These are phyloP conservation scores for Wickerhamiella alocasiicola DNA, from an alignment of 805 yeast genomes.

Conservation along the genomic window DNA sequence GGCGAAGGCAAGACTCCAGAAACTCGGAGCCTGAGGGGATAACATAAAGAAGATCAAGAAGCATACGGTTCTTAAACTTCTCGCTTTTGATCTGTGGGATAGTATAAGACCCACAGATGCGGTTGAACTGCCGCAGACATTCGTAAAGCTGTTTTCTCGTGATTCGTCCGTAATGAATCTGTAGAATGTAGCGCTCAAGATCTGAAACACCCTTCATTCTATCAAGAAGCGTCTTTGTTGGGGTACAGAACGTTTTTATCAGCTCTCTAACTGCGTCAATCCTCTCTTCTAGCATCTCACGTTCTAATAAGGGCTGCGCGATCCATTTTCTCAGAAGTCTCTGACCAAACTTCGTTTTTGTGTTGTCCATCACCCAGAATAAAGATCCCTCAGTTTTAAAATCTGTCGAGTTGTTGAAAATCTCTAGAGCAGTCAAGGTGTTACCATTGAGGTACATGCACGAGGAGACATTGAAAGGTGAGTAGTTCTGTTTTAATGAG, in stretches of 20 bases:
- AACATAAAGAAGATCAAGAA: slow-evolving; percentile 31
- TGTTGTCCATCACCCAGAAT: slow-evolving; percentile 68
- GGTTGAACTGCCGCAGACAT: slow-evolving; percentile 37
- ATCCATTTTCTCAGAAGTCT: slow-evolving; percentile 63
- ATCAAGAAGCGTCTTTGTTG: slow-evolving; percentile 23
- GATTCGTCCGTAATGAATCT: slow-evolving; percentile 47
- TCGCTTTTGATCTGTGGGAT: slow-evolving; percentile 17
- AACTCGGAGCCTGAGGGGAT: slow-evolving; percentile 29
- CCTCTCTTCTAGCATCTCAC: slow-evolving; percentile 45
- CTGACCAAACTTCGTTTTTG: slow-evolving; percentile 65
- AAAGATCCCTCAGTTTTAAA: slow-evolving; percentile 51
- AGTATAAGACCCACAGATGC: slow-evolving; percentile 22
- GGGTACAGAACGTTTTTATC: slow-evolving; percentile 14
- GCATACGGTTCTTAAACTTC: slow-evolving; percentile 27
- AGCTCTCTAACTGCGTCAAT: slow-evolving; percentile 47
- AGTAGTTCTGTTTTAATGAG: slow-evolving; percentile 37
- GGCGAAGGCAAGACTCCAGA: slow-evolving; percentile 21
- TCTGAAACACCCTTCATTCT: slow-evolving; percentile 36
- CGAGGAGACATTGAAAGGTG: slow-evolving; percentile 36
- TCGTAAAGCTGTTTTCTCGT: slow-evolving; percentile 48
- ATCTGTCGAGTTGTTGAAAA: slow-evolving; percentile 55
- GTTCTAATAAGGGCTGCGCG: slow-evolving; percentile 50
- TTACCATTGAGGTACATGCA: slow-evolving; percentile 49
- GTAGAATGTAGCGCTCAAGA: slow-evolving; percentile 43
- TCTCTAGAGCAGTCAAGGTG: slow-evolving; percentile 60